Conservation (phyloP, 2,329 filamentous ascomycete genomes). For the Aspergillus fumigatiaffinis region DNA sequence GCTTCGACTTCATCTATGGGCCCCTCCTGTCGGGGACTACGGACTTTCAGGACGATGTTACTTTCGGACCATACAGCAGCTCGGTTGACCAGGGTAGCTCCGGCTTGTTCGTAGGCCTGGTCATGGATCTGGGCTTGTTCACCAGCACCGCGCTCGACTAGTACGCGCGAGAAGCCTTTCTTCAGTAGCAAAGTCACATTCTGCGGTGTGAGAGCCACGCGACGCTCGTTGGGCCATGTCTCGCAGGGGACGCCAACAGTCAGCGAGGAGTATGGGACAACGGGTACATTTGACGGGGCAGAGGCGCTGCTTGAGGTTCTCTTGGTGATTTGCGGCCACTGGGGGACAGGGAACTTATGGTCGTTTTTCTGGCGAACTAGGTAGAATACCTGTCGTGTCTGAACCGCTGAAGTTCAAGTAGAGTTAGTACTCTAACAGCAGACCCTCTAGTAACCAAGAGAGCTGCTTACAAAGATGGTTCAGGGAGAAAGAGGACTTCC, state of each 20-base stretch:
- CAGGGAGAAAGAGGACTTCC: conserved; percentile 15
- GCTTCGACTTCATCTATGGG: conserved; percentile 62
- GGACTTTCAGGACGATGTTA: conserved; percentile 81
- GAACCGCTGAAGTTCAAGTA: conserved; percentile 10
- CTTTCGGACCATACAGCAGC: conserved; percentile 68
- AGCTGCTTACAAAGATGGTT: conserved; percentile 21
- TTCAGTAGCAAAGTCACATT: conserved; percentile 80
- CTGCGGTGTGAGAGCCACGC: conserved; percentile 78
- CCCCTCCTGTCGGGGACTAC: conserved; percentile 61
- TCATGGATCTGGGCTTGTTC: conserved; percentile 72
- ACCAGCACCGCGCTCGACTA: conserved; percentile 80
- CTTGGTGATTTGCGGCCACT: conserved; percentile 14
- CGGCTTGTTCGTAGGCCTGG: conserved; percentile 70
- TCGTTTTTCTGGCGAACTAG: conserved; percentile 8
- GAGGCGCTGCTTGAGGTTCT: conserved; percentile 21
- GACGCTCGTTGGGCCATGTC: conserved; percentile 71
- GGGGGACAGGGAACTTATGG: conserved; percentile 3
- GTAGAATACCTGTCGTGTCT: conserved; percentile 11
- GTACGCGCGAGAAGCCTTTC: conserved; percentile 73
- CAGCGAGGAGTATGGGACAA: conserved; percentile 63
- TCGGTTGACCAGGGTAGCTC: conserved; percentile 70
- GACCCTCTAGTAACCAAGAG: not conserved
- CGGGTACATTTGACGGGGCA: conserved; percentile 19
- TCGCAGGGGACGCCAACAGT: conserved; percentile 77
- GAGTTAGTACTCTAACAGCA: conserved; percentile 2